These are phyloP conservation scores for Lactifluus hygrophoroides DNA, from an alignment of 768 basidiomycete species.

Conservation along the genomic window DNA sequence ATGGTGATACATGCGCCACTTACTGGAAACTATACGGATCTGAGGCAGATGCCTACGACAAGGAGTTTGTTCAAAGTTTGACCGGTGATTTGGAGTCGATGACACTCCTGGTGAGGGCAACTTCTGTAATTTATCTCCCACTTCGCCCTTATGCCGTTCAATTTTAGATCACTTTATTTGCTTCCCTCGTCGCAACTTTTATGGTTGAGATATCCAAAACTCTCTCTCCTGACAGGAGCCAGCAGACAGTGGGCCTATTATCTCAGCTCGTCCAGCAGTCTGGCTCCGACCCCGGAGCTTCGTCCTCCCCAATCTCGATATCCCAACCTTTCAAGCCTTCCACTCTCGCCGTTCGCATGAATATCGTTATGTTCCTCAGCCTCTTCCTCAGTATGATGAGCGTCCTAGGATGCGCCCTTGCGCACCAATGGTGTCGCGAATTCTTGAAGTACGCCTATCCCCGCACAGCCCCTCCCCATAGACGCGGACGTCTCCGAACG, in stretches of 20 bases:
- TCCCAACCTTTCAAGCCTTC: not conserved
- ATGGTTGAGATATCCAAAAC: slow-evolving; percentile 17
- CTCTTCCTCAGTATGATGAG: slow-evolving; percentile 9
- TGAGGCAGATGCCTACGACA: slow-evolving; percentile 11
- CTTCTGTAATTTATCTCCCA: not conserved
- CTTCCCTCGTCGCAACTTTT: slow-evolving; percentile 17
- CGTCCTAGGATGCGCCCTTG: slow-evolving; percentile 1
- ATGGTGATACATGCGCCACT: slow-evolving; percentile 8
- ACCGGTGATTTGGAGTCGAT: slow-evolving; percentile 15
- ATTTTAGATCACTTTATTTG: slow-evolving; percentile 12
- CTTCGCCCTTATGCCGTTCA: not conserved
- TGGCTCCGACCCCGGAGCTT: not conserved
- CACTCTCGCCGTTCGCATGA: slow-evolving; percentile 4
- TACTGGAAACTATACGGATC: slow-evolving; percentile 15
- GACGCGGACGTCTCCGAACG: slow-evolving; percentile 2
- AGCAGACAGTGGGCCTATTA: not conserved
- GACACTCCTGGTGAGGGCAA: slow-evolving; percentile 15
- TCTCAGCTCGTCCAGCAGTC: not conserved
- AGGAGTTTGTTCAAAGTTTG: slow-evolving; percentile 11
- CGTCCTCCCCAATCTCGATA: not conserved
- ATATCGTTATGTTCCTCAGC: slow-evolving; percentile 9
- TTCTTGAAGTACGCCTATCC: not conserved
- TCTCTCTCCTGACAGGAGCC: not conserved
- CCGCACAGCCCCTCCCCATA: not conserved
- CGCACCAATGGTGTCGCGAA: slow-evolving; percentile 16